Percentiles rank a stretch among this genome's conserved stretches.
Evolutionary conservation across 805 yeast species (phyloP).

Genomic region (Sungouiozyma ichnusensis): DNA sequence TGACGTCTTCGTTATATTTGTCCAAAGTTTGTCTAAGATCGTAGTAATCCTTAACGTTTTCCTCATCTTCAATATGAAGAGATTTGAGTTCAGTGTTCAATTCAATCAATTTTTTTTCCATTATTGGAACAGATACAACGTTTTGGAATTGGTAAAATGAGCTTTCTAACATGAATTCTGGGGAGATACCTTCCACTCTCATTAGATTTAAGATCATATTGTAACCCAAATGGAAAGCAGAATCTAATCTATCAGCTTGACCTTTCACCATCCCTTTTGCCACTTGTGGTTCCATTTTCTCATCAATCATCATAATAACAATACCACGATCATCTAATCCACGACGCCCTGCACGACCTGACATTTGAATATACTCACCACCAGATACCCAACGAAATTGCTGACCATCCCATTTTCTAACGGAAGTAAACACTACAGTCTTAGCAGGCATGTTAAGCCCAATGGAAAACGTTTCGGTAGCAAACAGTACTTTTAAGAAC

Average conservation of each 20-base stretch:
- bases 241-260: conserved; percentile 93
- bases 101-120: conserved; percentile 57
- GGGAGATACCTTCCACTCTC: conserved; percentile 97
- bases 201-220: conserved; percentile 92
- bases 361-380: conserved; percentile 99
- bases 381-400: conserved; percentile 99
- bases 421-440: conserved; percentile 95
- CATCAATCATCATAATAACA: conserved; percentile 98
- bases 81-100: conserved; percentile 39
- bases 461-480: conserved; percentile 96
- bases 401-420: conserved; percentile 96
- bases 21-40: conserved; percentile 66
- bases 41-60: conserved; percentile 66
- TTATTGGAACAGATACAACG: conserved; percentile 76
- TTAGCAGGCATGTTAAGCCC: conserved; percentile 99
- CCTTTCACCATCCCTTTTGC: conserved; percentile 99
- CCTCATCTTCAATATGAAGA: conserved; percentile 63
- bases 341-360: conserved; percentile 99
- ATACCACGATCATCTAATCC: conserved; percentile 99
- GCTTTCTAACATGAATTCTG: conserved; percentile 90
- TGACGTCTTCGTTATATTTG: conserved; percentile 61
- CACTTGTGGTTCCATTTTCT: conserved; percentile 98
- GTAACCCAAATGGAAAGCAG: conserved; percentile 95
- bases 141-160: conserved; percentile 95
- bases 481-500: conserved; percentile 83